These are phyloP conservation scores for Pouteria campechiana DNA, from an alignment of 179 eudicot species.

Conservation along the genomic window DNA sequence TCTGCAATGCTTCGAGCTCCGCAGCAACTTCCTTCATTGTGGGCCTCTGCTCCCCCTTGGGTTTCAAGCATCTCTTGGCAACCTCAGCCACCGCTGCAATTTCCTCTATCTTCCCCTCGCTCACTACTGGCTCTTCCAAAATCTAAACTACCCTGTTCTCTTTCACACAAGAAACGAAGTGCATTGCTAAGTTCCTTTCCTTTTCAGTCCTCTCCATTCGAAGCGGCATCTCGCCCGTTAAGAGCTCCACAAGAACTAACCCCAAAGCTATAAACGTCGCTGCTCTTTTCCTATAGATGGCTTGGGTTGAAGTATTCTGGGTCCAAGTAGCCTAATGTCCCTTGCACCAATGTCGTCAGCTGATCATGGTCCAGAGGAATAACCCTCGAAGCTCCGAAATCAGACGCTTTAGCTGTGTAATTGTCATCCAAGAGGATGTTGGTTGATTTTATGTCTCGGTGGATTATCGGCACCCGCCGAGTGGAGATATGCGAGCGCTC, in stretches of 20 bases:
- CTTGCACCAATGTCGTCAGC: no score
- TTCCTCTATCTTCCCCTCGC: background rate
- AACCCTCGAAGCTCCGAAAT: no score
- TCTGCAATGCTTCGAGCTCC: conserved; percentile 9
- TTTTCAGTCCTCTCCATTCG: background rate
- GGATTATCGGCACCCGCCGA: no score
- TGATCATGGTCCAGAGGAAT: no score
- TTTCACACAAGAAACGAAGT: conserved; percentile 2
- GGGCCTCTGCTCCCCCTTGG: conserved; percentile 9
- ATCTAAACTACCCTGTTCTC: background rate
- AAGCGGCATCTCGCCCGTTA: conserved; percentile 4
- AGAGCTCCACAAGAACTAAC: conserved; percentile 6
- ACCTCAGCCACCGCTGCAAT: conserved; percentile 6
- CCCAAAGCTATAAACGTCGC: no score
- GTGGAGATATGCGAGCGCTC: no score
- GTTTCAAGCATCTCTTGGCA: conserved; percentile 1
- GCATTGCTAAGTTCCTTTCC: conserved; percentile 2
- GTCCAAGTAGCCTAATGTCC: no score
- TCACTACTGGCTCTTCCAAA: background rate
- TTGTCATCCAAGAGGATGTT: no score
- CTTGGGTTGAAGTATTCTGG: no score
- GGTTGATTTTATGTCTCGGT: no score
- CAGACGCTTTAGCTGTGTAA: no score
- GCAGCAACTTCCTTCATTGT: conserved; percentile 5
- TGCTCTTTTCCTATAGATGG: no score